These are phyloP conservation scores for Acrodontium crateriforme DNA, from an alignment of 2,329 filamentous ascomycete genomes.

Conservation along the genomic window DNA sequence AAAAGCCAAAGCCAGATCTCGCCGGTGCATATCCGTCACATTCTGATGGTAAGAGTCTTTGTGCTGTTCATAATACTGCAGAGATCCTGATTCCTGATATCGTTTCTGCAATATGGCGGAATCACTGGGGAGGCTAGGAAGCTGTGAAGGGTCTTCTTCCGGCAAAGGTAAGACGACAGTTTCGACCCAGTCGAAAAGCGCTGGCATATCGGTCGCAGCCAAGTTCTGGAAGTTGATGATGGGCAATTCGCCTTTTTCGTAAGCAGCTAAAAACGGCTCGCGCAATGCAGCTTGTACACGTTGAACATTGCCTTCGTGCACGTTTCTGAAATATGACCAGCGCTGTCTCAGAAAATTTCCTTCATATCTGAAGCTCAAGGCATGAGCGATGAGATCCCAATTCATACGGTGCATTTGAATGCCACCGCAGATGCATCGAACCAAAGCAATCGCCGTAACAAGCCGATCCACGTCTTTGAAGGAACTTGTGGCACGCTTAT, in stretches of 20 bases:
- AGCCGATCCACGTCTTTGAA: constrained; percentile 20
- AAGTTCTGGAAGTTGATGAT: constrained; percentile 50
- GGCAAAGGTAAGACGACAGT: constrained; percentile 14
- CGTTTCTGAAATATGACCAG: constrained; percentile 20
- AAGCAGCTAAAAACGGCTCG: constrained; percentile 50
- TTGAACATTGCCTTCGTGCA: constrained; percentile 19
- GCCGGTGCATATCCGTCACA: constrained; percentile 9
- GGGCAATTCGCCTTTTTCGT: constrained; percentile 47
- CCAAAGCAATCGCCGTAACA: constrained; percentile 19
- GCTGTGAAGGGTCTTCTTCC: not conserved
- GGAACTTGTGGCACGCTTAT: constrained; percentile 4
- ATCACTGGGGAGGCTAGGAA: not conserved
- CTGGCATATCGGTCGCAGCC: constrained; percentile 53
- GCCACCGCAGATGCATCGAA: constrained; percentile 22
- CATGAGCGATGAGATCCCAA: constrained; percentile 29
- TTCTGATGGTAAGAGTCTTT: constrained; percentile 10
- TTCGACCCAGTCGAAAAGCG: constrained; percentile 53
- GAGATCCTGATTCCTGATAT: constrained; percentile 6
- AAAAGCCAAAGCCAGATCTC: constrained; percentile 5
- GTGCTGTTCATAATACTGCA: constrained; percentile 6
- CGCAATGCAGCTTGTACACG: constrained; percentile 51
- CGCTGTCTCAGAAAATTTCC: constrained; percentile 25
- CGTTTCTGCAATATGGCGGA: constrained; percentile 6
- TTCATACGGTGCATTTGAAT: constrained; percentile 22
- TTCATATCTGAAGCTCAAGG: constrained; percentile 24